These are phyloP conservation scores for Fusarium sp. DNA, from an alignment of 2,329 filamentous ascomycete genomes.

Conservation along the genomic window DNA sequence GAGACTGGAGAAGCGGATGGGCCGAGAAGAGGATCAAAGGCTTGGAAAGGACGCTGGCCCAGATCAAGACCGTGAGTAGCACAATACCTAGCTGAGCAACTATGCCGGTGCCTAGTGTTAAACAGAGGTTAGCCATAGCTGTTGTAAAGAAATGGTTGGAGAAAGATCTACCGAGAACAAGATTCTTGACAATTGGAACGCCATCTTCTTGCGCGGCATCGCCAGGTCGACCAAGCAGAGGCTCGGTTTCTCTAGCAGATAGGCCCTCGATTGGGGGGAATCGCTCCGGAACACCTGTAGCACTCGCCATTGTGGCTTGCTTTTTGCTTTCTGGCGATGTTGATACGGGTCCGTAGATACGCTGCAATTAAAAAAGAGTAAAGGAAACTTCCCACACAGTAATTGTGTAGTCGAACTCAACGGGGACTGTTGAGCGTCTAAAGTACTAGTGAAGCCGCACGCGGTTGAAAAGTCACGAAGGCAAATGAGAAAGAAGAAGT, in stretches of 20 bases:
- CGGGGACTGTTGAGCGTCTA: constrained; percentile 8
- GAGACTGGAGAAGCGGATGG: constrained; percentile 81
- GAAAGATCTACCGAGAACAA: constrained; percentile 76
- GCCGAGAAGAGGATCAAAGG: constrained; percentile 86
- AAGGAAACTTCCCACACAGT: neutral
- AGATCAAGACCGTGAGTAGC: constrained; percentile 82
- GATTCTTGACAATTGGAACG: constrained; percentile 77
- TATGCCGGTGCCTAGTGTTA: constrained; percentile 78
- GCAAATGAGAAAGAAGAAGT: constrained; percentile 9
- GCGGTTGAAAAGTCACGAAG: neutral
- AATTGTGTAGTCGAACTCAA: neutral
- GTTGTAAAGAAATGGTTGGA: neutral
- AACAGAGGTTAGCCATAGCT: constrained; percentile 10
- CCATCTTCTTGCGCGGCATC: constrained; percentile 80
- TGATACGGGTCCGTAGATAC: neutral
- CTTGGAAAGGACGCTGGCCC: constrained; percentile 81
- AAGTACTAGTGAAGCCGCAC: neutral
- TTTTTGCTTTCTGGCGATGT: neutral
- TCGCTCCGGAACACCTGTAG: constrained; percentile 75
- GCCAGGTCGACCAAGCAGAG: constrained; percentile 70
- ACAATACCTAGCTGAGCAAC: constrained; percentile 85
- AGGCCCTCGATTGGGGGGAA: constrained; percentile 48
- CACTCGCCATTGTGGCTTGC: constrained; percentile 72
- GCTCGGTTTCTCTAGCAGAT: constrained; percentile 58
- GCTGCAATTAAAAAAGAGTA: neutral